A percentile compares a stretch with the other conserved stretches of the same genome.
Evolutionary conservation across 495 filamentous ascomycete species (phyloP).

Genomic region (Trichoderma erinaceum): DNA sequence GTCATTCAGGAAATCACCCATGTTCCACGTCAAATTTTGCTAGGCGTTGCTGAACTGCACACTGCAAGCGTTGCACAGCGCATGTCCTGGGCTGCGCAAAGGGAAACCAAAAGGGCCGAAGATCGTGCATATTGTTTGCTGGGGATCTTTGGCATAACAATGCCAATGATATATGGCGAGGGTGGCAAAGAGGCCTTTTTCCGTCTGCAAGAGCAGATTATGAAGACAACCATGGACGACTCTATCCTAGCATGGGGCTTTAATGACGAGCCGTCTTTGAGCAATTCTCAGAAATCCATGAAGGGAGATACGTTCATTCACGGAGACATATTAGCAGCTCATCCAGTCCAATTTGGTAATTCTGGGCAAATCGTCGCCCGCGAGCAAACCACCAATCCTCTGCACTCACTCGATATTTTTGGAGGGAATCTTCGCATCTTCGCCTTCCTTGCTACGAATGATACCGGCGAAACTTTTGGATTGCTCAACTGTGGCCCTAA

Average conservation of each 20-base stretch:
- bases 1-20: slow-evolving; percentile 10
- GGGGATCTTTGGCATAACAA: background rate
- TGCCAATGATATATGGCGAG: slow-evolving; percentile 12
- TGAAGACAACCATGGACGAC: background rate
- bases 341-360: background rate
- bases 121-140: slow-evolving; percentile 13
- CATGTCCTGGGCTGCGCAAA: slow-evolving; percentile 19
- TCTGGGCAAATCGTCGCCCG: slow-evolving; percentile 1
- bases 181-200: slow-evolving; percentile 10
- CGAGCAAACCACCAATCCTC: background rate
- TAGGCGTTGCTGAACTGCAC: slow-evolving; percentile 6
- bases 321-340: background rate
- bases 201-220: slow-evolving; percentile 10
- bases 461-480: background rate
- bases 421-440: background rate
- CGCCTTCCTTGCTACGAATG: background rate
- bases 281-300: background rate
- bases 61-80: slow-evolving; percentile 18
- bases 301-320: background rate
- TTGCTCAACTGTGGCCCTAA: slow-evolving; percentile 5
- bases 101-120: background rate
- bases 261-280: background rate
- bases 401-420: slow-evolving; percentile 2
- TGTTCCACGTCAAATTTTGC: slow-evolving; percentile 14
- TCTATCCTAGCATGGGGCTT: slow-evolving; percentile 12